Percentiles rank a stretch among this genome's conserved stretches.
Conservation (phyloP, 1,284 basidiomycete species). For the Apiotrichum montevideense region DNA sequence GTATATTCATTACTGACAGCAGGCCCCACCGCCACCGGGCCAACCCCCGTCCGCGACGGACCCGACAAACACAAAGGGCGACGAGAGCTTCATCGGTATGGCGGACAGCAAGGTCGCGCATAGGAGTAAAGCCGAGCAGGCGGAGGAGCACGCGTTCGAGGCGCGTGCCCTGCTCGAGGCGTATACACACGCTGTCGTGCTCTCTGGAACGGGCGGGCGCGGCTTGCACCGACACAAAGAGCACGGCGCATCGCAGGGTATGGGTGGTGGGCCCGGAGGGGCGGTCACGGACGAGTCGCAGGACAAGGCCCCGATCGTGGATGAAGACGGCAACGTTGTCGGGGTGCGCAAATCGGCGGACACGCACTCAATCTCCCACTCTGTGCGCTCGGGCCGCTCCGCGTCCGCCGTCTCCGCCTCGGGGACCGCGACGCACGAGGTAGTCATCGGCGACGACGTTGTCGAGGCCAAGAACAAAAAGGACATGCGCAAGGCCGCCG, state of each 20-base stretch:
- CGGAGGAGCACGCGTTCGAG: constrained; percentile 50
- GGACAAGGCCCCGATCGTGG: constrained; percentile 8
- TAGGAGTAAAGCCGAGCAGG: constrained; percentile 46
- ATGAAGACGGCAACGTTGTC: constrained; percentile 4
- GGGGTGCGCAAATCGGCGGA: too few relatives aligned
- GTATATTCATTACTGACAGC: background rate
- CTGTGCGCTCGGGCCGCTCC: too few relatives aligned
- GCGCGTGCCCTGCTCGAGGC: constrained; percentile 43
- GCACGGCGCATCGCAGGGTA: constrained; percentile 12
- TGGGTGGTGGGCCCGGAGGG: too few relatives aligned
- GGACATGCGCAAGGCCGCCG: background rate
- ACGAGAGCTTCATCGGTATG: constrained; percentile 43
- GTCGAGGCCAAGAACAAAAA: constrained; percentile 37
- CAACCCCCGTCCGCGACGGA: background rate
- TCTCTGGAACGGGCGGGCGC: constrained; percentile 24
- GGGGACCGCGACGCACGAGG: background rate
- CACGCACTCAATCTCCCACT: too few relatives aligned
- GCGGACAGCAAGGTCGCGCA: constrained; percentile 42
- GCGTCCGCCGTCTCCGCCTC: too few relatives aligned
- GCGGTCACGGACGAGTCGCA: constrained; percentile 16
- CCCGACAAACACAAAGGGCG: constrained; percentile 22
- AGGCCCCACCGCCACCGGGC: background rate
- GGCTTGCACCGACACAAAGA: too few relatives aligned
- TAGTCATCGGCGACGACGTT: constrained; percentile 31
- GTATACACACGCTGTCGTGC: constrained; percentile 40